A percentile compares a stretch with the other conserved stretches of the same genome.
These are phyloP conservation scores for Alternaria solani DNA, from an alignment of 2,329 filamentous ascomycete species.

Conservation along the genomic window DNA sequence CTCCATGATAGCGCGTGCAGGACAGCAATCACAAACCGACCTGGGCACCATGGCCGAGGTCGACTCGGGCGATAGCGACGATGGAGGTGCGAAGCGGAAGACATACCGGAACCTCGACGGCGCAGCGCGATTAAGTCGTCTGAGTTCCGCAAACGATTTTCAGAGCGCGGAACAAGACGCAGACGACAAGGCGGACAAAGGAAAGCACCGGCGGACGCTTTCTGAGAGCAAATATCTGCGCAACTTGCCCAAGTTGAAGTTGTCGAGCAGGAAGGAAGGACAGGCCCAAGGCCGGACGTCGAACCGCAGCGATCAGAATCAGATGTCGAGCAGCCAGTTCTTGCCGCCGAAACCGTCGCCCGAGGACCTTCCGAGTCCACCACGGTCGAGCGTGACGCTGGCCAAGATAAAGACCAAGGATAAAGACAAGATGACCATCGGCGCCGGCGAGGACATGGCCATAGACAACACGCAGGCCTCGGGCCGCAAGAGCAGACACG, in stretches of 20 bases:
- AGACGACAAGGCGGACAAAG: constrained; percentile 20
- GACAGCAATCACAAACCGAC: constrained; percentile 80
- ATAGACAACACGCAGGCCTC: constrained; percentile 32
- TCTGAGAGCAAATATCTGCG: constrained; percentile 72
- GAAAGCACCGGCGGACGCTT: constrained; percentile 65
- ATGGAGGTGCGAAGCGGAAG: constrained; percentile 39
- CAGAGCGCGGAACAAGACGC: constrained; percentile 27
- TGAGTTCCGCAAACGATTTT: constrained; percentile 47
- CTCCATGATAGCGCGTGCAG: constrained; percentile 87
- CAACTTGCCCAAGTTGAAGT: constrained; percentile 67
- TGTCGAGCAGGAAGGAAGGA: constrained; percentile 41
- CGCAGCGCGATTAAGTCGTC: constrained; percentile 46
- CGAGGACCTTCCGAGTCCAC: constrained; percentile 16
- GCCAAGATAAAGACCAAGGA: constrained; percentile 14
- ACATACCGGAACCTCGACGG: constrained; percentile 43
- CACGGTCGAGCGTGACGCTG: constrained; percentile 17
- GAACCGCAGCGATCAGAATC: constrained; percentile 66
- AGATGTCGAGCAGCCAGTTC: constrained; percentile 53
- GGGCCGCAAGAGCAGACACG: constrained; percentile 37
- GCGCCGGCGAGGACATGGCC: constrained; percentile 32
- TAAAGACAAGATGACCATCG: constrained; percentile 32
- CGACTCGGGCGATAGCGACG: constrained; percentile 79
- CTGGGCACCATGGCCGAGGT: constrained; percentile 81
- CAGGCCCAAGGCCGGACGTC: constrained; percentile 29
- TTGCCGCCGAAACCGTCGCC: constrained; percentile 42